A percentile compares a stretch with the other conserved stretches of the same genome.
Conservation (phyloP, 345 rosid species). For the Adansonia digitata region DNA sequence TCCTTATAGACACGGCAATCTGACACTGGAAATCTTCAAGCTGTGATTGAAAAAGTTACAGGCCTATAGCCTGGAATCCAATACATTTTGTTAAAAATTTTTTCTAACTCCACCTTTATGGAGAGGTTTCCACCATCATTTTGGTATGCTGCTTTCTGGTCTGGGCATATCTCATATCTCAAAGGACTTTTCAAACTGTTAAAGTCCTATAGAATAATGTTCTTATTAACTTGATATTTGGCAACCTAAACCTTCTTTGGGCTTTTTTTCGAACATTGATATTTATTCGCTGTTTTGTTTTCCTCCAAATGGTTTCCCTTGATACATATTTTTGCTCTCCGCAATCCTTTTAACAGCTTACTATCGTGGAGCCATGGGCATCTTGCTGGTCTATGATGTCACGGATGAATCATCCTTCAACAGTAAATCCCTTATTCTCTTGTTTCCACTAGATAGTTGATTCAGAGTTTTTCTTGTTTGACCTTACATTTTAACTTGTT, state of each 20-base stretch:
- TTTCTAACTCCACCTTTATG: background rate
- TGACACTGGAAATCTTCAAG: background rate
- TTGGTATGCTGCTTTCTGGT: background rate
- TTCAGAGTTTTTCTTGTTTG: conserved; percentile 2
- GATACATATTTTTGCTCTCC: conserved; percentile 1
- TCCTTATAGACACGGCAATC: background rate
- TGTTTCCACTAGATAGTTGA: background rate
- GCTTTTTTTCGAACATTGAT: background rate
- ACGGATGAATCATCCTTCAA: no score
- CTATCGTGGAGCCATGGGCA: no score
- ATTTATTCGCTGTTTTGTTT: background rate
- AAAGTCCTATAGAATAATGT: background rate
- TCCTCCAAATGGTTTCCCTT: background rate
- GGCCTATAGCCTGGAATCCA: background rate
- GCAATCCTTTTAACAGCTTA: conserved; percentile 44
- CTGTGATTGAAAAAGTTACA: background rate
- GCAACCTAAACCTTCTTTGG: background rate
- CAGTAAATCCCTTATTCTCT: conserved; percentile 40
- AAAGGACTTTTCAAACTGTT: background rate
- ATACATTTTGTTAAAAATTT: background rate
- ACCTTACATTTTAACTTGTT: background rate
- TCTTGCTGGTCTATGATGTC: no score
- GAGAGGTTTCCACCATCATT: background rate
- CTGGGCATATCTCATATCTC: background rate
- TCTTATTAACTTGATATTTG: background rate